These are phyloP conservation scores for Spathaspora hagerdaliae DNA, from an alignment of 805 yeast genomes.

Conservation along the genomic window DNA sequence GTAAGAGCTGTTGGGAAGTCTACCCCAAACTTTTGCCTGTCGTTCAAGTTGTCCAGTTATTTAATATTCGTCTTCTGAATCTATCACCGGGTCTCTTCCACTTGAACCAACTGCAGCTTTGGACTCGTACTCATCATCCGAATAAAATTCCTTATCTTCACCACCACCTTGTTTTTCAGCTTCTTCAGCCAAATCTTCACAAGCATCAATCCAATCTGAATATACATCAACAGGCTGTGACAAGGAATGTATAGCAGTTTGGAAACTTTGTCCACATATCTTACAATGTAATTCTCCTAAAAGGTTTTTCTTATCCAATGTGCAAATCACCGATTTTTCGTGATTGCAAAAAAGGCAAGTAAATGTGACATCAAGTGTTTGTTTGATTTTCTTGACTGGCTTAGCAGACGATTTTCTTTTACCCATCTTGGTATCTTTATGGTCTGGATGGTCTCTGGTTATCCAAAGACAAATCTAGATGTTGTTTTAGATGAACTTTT, in stretches of 20 bases:
- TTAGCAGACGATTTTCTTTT: constrained; percentile 74
- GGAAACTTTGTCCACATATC: constrained; percentile 91
- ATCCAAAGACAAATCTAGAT: too few relatives aligned
- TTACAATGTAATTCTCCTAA: constrained; percentile 86
- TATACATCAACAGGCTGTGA: constrained; percentile 93
- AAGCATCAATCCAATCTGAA: constrained; percentile 97
- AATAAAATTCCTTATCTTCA: constrained; percentile 24
- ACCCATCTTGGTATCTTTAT: constrained; percentile 42
- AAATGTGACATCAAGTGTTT: constrained; percentile 74
- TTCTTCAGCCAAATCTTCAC: constrained; percentile 76
- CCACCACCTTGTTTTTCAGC: constrained; percentile 18
- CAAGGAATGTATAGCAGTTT: constrained; percentile 76
- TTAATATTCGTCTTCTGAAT: constrained; percentile 14
- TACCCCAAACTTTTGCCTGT: neutral
- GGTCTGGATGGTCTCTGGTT: too few relatives aligned
- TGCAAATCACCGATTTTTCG: constrained; percentile 85
- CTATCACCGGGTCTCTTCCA: constrained; percentile 1
- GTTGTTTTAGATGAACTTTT: too few relatives aligned
- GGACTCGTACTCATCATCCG: constrained; percentile 21
- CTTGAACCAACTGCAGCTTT: neutral
- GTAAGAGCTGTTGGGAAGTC: too few relatives aligned
- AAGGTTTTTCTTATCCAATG: constrained; percentile 79
- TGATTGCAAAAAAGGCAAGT: constrained; percentile 94
- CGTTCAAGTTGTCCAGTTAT: neutral
- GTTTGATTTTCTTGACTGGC: constrained; percentile 75